Conservation (phyloP, 495 filamentous ascomycete species). For the Hypoxylon lienhwacheense region DNA sequence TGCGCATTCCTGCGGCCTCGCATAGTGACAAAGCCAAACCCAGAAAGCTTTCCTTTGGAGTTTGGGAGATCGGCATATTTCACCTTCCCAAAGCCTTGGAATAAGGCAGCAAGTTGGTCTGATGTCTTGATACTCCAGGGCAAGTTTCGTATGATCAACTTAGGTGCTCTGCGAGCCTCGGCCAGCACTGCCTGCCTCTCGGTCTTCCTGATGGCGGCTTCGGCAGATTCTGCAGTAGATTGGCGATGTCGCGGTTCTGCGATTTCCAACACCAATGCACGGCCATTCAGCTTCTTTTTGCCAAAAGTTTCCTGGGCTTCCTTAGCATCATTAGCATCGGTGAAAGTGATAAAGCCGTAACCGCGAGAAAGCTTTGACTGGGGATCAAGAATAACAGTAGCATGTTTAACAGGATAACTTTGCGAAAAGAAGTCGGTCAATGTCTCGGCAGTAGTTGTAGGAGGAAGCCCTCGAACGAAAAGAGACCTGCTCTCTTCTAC, state of each 20-base stretch:
- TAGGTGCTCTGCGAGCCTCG: slow-evolving; percentile 65
- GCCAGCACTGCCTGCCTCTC: slow-evolving; percentile 56
- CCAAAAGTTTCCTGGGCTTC: slow-evolving; percentile 77
- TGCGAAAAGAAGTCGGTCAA: slow-evolving; percentile 90
- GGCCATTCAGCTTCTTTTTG: slow-evolving; percentile 69
- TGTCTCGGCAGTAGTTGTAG: slow-evolving; percentile 74
- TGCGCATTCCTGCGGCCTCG: slow-evolving; percentile 89
- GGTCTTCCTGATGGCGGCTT: slow-evolving; percentile 55
- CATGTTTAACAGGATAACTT: slow-evolving; percentile 91
- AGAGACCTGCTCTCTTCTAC: slow-evolving; percentile 65
- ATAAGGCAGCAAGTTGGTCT: slow-evolving; percentile 74
- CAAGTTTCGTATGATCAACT: slow-evolving; percentile 91
- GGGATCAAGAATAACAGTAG: slow-evolving; percentile 79
- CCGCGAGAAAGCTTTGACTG: slow-evolving; percentile 82
- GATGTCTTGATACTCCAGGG: slow-evolving; percentile 92
- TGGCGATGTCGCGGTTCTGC: slow-evolving; percentile 83
- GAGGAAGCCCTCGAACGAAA: slow-evolving; percentile 85
- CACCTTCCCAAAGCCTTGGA: slow-evolving; percentile 86
- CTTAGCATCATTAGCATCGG: slow-evolving; percentile 86
- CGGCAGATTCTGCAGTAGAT: slow-evolving; percentile 44
- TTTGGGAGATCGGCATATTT: slow-evolving; percentile 80
- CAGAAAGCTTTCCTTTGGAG: slow-evolving; percentile 68
- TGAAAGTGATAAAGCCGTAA: slow-evolving; percentile 96
- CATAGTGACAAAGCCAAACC: slow-evolving; percentile 92
- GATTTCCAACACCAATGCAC: slow-evolving; percentile 81